Evolutionary conservation across 2,329 filamentous ascomycete species (phyloP).

Genomic region (Exophiala viscosa): DNA sequence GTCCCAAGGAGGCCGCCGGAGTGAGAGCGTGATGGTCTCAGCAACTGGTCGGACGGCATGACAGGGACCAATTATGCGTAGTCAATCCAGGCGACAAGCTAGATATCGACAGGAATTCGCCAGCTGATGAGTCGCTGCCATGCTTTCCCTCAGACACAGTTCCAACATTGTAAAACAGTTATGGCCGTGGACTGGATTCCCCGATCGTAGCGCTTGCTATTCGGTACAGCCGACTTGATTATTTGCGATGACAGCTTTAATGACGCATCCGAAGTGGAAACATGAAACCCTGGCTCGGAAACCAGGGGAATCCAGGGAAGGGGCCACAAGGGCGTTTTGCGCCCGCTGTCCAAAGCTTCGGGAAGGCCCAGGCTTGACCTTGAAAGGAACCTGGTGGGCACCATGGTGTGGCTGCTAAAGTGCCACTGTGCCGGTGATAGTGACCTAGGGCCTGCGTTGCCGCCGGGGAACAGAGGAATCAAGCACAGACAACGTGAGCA

Average conservation of each 20-base stretch:
- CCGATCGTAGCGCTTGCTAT: background rate
- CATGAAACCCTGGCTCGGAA: background rate
- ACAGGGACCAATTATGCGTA: background rate
- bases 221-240: background rate
- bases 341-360: constrained; percentile 1
- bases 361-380: background rate
- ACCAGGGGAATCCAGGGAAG: background rate
- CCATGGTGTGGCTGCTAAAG: background rate
- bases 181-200: background rate
- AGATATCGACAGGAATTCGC: background rate
- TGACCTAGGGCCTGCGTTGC: background rate
- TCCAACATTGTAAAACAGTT: background rate
- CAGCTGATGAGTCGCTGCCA: background rate
- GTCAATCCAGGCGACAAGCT: too few species aligned
- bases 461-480: constrained; percentile 1
- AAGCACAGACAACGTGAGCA: background rate
- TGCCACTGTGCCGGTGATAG: background rate
- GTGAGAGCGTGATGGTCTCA: background rate
- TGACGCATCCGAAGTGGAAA: constrained; percentile 8
- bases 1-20: background rate
- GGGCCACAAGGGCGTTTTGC: background rate
- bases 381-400: too few species aligned
- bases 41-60: background rate
- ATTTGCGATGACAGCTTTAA: constrained; percentile 4
- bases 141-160: background rate